Evolutionary conservation across 1,139 yeast genomes (phyloP).

Genomic region (Hyphopichia pseudoburtonii): DNA sequence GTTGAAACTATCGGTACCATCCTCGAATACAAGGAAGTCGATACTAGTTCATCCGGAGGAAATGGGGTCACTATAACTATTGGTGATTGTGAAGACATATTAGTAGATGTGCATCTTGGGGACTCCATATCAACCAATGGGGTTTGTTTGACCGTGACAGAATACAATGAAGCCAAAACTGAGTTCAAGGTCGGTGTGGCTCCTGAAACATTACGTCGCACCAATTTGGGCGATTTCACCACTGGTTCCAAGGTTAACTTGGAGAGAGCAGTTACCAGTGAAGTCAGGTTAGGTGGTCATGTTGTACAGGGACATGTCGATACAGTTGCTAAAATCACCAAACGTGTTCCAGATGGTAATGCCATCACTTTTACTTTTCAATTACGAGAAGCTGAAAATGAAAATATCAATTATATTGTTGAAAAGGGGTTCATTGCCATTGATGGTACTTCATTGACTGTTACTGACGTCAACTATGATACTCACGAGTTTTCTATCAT

Average conservation of each 20-base stretch:
- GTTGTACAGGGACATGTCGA: conserved; percentile 98
- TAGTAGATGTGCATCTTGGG: conserved; percentile 83
- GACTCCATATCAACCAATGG: conserved; percentile 93
- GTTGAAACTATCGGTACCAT: conserved; percentile 82
- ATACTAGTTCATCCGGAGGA: conserved; percentile 64
- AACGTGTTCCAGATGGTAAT: conserved; percentile 64
- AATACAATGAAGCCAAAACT: conserved; percentile 50
- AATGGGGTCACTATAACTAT: conserved; percentile 75
- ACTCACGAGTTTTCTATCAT: conserved; percentile 71
- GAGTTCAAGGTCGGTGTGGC: conserved; percentile 87
- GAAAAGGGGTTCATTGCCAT: conserved; percentile 90
- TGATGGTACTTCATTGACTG: conserved; percentile 93
- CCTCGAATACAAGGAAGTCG: conserved; percentile 47
- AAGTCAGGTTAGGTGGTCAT: conserved; percentile 93
- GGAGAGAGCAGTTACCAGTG: conserved; percentile 84
- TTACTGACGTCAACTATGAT: conserved; percentile 68
- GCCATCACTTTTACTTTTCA: conserved; percentile 75
- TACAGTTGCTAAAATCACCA: conserved; percentile 70
- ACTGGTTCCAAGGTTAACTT: conserved; percentile 70
- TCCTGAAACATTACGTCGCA: conserved; percentile 85
- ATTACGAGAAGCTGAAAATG: conserved; percentile 57
- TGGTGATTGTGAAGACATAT: conserved; percentile 59
- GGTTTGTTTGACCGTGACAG: conserved; percentile 91
- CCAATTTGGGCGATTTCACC: conserved; percentile 65
- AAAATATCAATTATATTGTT: conserved; percentile 72